Base-by-base conservation (phyloP, 371 early-diverging fungal genomes). In the Zancudomyces culisetae region DNA sequence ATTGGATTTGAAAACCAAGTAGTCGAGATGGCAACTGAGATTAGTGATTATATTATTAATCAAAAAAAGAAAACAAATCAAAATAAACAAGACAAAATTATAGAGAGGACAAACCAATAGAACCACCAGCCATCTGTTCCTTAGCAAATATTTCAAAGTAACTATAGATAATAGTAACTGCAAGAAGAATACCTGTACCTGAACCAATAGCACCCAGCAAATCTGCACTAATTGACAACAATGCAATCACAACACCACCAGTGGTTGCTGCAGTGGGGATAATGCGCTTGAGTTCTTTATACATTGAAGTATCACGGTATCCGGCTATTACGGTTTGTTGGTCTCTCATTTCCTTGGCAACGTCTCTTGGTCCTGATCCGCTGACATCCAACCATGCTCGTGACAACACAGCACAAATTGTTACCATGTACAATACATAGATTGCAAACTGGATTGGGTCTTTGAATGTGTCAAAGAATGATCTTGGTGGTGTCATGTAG, bases 81-180 rank as follows among this genome's bases (percentile, higher is more conserved):
- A 27, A 47, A 24, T 24, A 18, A 24, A 27, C 4, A 8, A 26
- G 21, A 24, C 22, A 48, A 13, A 23, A 12, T 29, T 49, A 49
- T 49, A 49, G 19, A 20, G 50, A 12, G 2, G 19, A 13, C 3
- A 49, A 23, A 13, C 50, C 50, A 35, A 49, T 55, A 28, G 70
- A 74, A 45, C 86, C 81, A 50, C 71, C 68, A 60, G 88, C 90
- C 55, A 76, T 71, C 69, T 85, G 90, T 68, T 93, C 95, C 74
- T 86, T 90, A 64, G 87, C 88, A 74, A 96, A 96, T 74, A 92
- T 86, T 72, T 95, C 94, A 76, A 93, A 94, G 79, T 90, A 95
- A 74, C 98, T 96, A 80, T 97, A 97, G 66, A 99, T 95, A 60
- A 98, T 98, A 48, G 98, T 97, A 27, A 98, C 98, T 52, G 96